These are phyloP conservation scores for Stephania japonica DNA, from an alignment of 164 flowering plant genomes.

Conservation along the genomic window DNA sequence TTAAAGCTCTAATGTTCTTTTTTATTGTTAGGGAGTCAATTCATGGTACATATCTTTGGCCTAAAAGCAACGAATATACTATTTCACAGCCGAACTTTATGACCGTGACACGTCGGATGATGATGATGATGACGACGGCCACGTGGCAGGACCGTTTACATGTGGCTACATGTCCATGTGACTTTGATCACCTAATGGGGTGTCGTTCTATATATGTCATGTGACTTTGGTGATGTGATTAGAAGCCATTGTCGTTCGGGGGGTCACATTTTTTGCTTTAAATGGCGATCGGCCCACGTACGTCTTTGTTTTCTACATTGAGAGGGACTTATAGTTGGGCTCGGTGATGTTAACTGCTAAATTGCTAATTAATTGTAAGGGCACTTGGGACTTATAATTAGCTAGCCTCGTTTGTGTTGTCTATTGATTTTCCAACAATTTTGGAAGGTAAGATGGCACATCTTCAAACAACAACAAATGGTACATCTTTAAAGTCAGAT, in stretches of 20 bases:
- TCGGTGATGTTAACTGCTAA: neutral
- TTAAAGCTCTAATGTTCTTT: neutral
- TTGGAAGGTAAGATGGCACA: neutral
- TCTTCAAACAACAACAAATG: neutral
- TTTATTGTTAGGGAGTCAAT: constrained; percentile 3
- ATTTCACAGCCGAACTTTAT: constrained; percentile 5
- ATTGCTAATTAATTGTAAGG: neutral
- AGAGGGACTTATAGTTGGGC: neutral
- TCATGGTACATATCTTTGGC: neutral
- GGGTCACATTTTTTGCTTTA: neutral
- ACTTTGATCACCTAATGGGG: neutral
- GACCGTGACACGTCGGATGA: constrained; percentile 1
- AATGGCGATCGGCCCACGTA: neutral
- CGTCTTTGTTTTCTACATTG: neutral
- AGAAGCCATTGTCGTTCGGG: neutral
- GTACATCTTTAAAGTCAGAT: neutral
- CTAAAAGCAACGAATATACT: neutral
- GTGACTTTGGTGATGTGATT: neutral
- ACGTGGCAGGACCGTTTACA: neutral
- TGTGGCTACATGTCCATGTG: neutral
- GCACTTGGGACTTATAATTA: neutral
- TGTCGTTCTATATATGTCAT: neutral
- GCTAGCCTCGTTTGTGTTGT: neutral
- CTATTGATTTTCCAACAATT: neutral
- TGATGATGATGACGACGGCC: neutral